Evolutionary conservation across 305 asterid genomes (phyloP), one percentile per base, ranked within the genome.

Genomic region (Fraxinus velutina): DNA sequence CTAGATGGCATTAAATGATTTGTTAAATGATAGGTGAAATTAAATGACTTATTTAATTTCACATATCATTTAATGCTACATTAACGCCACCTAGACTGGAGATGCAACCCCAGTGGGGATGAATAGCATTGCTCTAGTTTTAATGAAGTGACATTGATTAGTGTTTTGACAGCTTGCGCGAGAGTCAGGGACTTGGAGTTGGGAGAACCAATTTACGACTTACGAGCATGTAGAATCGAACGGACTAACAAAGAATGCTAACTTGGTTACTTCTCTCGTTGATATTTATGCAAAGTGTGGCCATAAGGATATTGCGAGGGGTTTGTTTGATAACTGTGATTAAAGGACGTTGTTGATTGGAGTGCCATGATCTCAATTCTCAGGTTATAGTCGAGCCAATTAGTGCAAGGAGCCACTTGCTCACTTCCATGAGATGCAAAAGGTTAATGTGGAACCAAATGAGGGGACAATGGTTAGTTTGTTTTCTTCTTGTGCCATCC

Each of bases 381-480:
- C 89, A 3, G 87, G 87, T 4, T 89, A 88, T 79, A 73, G 71
- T 78, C 88, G 83, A 27, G 87, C 88, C 13, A 81, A 73, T 60
- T 76, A 36, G 55, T 82, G 82, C 44, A 85, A 80, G 62, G 87
- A 85, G 77, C 87, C 89, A 1, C 86, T 86, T 42, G 64, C 81
- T 36, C 75, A 88, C 50, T 88, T 88, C 82, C 85, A 50, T 12
- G 86, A 86, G 21, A 88, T 85, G 92, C 87, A 86, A 66, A 85
- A 82, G 19, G 85, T 84, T n/a, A 88, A 85, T 10, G 87, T 88
- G 6, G 81, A 86, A 60, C 91, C 91, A 6, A 88, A 88, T 78
- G 89, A 89, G 74, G 89, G 86, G 0, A 88, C 89, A 0, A 83
- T 85, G 90, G 87, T 86, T 37, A 80, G 89, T 70, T 81, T 89